Conservation (phyloP, 176 grass and related monocot species). For the Carex scoparia region DNA sequence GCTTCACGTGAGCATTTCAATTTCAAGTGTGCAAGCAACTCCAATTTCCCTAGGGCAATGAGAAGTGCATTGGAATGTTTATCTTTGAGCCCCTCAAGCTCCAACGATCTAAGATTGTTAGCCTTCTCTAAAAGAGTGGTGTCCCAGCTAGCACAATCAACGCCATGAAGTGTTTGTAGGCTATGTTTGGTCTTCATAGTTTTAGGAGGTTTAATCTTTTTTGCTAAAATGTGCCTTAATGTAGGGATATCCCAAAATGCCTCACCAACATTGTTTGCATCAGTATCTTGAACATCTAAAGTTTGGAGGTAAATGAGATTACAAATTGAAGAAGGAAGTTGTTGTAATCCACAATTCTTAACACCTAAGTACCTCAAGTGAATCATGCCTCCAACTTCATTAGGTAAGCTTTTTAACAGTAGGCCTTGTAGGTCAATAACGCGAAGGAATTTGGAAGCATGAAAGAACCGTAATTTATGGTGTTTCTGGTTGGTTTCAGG, state of each 20-base stretch:
- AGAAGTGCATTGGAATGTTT: too few relatives aligned
- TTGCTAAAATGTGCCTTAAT: slow-evolving; percentile 20
- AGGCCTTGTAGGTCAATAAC: slow-evolving; percentile 32
- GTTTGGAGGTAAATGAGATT: slow-evolving; percentile 41
- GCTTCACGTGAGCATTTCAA: too few relatives aligned
- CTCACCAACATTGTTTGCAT: neutral
- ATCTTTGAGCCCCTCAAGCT: too few relatives aligned
- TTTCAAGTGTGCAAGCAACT: too few relatives aligned
- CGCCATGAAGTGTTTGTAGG: slow-evolving; percentile 32
- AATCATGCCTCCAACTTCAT: slow-evolving; percentile 27
- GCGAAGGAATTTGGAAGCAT: slow-evolving; percentile 33
- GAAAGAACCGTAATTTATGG: neutral
- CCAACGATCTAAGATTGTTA: too few relatives aligned
- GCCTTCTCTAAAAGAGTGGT: too few relatives aligned
- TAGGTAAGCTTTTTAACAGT: slow-evolving; percentile 9
- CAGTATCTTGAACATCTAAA: slow-evolving; percentile 29
- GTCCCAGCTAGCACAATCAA: neutral
- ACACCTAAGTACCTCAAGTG: slow-evolving; percentile 34
- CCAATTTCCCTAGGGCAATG: too few relatives aligned
- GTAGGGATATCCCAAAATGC: slow-evolving; percentile 35
- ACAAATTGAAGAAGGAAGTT: slow-evolving; percentile 24
- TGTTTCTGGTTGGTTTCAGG: neutral
- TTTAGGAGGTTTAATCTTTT: slow-evolving; percentile 6
- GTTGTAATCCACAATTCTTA: neutral
- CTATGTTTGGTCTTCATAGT: neutral